Evolutionary conservation across 129 eudicot genomes (phyloP), one percentile per base, ranked within the genome.

Genomic region (Helianthus tuberosus): DNA sequence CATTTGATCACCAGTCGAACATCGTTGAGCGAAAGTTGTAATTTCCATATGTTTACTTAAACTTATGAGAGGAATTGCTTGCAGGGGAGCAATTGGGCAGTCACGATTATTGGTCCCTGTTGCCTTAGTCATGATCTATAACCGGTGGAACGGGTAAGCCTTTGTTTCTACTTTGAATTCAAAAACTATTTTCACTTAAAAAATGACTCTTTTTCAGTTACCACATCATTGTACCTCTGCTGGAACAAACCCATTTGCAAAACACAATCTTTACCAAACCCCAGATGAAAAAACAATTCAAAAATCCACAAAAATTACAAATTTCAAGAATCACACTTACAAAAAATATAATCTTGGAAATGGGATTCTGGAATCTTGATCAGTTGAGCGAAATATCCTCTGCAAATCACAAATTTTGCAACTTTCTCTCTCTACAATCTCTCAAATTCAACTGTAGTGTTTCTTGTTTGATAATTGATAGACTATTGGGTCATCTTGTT

Each of bases 81-180:
- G 73, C 96, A 94, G 98, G 89, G 98, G 89, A 77, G 98, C 97
- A 13, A 76, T 81, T 60, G 93, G 89, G 47, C 98, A 94, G 84
- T 97, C 98, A 38, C 82, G 99, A 81, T 76, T 95, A 52, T 69
- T 95, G 84, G 94, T 95, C 73, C 99, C 99, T 63, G 97, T 95
- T 74, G 89, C 83, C 64, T 74, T 94, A 74, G 99, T 94, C 84
- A 88, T 94, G 99, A 57, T 90, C 66, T 95, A 74, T 76, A 95
- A 88, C 75, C 88, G 99, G 17, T 95, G 99, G 99, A 95, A 95
- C 12, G 96, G 82, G 99, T 95, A 81, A 88, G 88, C 27, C 61
- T 29, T 72, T 63, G n/a, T 61, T 52, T 6, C 47, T 68, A 50
- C n/a, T 54, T 52, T 5, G 27, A 53, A 50, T 14, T 4, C 32